Percentiles rank a stretch among this genome's conserved stretches.
phyloP scores from a whole-genome alignment of 2,329 filamentous ascomycete species.

The Botrytis tulipae region DNA sequence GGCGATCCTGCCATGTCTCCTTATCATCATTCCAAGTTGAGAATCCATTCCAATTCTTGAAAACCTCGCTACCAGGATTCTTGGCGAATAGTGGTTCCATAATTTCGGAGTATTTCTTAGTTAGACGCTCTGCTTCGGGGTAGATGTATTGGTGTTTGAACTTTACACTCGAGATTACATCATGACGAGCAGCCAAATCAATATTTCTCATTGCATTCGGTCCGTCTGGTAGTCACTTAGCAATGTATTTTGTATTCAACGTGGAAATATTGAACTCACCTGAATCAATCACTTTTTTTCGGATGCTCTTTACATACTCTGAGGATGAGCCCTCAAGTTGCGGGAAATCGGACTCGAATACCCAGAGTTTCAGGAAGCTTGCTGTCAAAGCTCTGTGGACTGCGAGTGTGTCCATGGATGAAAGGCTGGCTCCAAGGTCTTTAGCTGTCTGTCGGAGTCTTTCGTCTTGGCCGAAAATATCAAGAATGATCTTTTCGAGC shows the following conservation, averaged over 20 bases:
- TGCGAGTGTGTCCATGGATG: background rate
- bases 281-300: conserved; percentile 14
- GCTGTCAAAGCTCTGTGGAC: conserved; percentile 9
- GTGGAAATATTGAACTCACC: conserved; percentile 6
- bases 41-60: conserved; percentile 18
- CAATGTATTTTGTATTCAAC: background rate
- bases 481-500: background rate
- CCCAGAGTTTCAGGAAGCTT: conserved; percentile 20
- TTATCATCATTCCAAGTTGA: conserved; percentile 21
- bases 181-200: conserved; percentile 18
- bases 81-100: conserved; percentile 24
- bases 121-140: conserved; percentile 12
- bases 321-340: conserved; percentile 10
- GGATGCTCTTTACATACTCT: conserved; percentile 5
- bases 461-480: background rate
- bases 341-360: conserved; percentile 24
- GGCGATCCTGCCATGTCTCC: conserved; percentile 15
- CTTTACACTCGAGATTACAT: conserved; percentile 6
- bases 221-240: conserved; percentile 19
- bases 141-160: conserved; percentile 8
- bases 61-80: background rate
- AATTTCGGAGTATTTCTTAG: conserved; percentile 16
- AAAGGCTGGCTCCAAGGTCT: background rate
- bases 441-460: background rate
- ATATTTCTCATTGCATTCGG: conserved; percentile 21